These are phyloP conservation scores for Thelephora ganbajun DNA, from an alignment of 768 basidiomycete genomes.

Conservation along the genomic window DNA sequence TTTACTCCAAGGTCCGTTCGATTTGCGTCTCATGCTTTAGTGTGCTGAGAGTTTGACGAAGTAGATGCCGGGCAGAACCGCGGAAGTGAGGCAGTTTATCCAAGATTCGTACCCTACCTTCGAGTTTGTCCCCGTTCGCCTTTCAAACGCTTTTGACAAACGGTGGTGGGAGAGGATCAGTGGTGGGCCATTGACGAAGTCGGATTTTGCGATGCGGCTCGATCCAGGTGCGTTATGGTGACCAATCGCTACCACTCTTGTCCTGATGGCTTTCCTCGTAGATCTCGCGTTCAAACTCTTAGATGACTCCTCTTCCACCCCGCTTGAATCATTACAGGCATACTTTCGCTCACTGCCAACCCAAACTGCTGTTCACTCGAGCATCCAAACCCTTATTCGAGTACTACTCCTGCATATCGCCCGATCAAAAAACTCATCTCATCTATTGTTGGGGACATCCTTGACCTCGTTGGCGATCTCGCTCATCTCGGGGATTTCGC, in stretches of 20 bases:
- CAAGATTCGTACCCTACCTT: conserved; percentile 29
- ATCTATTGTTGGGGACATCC: conserved; percentile 66
- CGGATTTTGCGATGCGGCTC: too few relatives aligned
- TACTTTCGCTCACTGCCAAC: conserved; percentile 63
- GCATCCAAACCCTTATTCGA: conserved; percentile 46
- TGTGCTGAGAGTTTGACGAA: conserved; percentile 3
- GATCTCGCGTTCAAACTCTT: conserved; percentile 43
- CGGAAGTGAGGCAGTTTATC: conserved; percentile 34
- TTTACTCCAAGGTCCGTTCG: conserved; percentile 44
- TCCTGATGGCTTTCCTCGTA: conserved; percentile 22
- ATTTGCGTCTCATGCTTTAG: too few relatives aligned
- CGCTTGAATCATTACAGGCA: conserved; percentile 22
- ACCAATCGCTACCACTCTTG: not conserved
- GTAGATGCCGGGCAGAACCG: conserved; percentile 41
- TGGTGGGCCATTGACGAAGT: conserved; percentile 11
- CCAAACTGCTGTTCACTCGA: conserved; percentile 47
- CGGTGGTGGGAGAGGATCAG: conserved; percentile 49
- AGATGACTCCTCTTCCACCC: conserved; percentile 5
- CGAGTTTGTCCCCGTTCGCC: conserved; percentile 45
- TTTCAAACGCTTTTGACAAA: conserved; percentile 65
- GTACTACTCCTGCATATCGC: conserved; percentile 63
- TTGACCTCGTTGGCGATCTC: conserved; percentile 68
- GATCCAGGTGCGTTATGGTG: too few relatives aligned
- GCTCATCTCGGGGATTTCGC: conserved; percentile 58
- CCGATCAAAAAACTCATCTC: conserved; percentile 42